Evolutionary conservation across 2,329 filamentous ascomycete genomes (phyloP), one percentile per base, ranked within the genome.

Genomic region (Cercospora nicotianae): DNA sequence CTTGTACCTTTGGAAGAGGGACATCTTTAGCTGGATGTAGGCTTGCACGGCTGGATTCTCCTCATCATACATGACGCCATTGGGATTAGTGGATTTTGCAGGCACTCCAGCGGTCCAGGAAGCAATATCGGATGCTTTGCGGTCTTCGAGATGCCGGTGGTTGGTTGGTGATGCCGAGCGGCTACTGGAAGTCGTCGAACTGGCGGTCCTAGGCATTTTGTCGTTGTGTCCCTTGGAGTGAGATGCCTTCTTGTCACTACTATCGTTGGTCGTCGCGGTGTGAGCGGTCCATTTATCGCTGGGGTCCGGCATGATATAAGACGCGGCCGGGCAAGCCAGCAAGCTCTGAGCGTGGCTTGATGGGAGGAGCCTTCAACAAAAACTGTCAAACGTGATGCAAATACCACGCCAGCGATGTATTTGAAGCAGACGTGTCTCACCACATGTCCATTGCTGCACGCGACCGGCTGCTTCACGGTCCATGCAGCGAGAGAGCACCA

Each of bases 1-100:
- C 53, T 64, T 64, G 62, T 36, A 26, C 42, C 58, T 75, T n/a
- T 74, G 73, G 61, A 79, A 78, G 13, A 79, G 72, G 6, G 75
- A 75, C 74, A 78, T 69, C 70, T 79, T 79, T 20, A 76, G 76
- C 66, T 75, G 72, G n/a, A 78, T 67, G 58, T 79, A 79, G 3
- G 77, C 77, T 62, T 78, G 74, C 1, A 79, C 70, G 45, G 73
- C 72, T 6, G 76, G 71, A 63, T 71, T 69, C n/a, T 62, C 48
- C 28, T 71, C 69, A 16, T 69, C 65, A 7, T 62, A 42, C 57
- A 51, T 57, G 51, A 64, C 36, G 20, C 42, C 55, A 20, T 57
- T 60, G 33, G 57, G 65, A 16, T 61, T 39, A 10, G 64, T 68
- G 16, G 70, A 55, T 64, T 73, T 74, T 26, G 66, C 36, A 5